Evolutionary conservation across 2,329 filamentous ascomycete species (phyloP).

Genomic region (Podosphaera leucotricha): DNA sequence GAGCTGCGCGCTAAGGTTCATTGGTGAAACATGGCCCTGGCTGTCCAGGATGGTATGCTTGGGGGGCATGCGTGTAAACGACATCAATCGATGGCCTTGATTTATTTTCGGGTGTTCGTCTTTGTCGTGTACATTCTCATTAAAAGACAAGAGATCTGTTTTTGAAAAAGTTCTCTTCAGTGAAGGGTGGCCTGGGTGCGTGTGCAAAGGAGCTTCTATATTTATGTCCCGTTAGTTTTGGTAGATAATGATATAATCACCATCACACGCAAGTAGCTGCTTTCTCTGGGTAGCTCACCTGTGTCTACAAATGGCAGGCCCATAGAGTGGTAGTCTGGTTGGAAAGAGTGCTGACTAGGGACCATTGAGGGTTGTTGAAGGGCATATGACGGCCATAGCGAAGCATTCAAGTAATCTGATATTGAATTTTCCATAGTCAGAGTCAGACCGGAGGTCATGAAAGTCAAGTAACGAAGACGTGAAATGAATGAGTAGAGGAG

Average conservation of each 20-base stretch:
- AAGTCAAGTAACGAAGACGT: neutral
- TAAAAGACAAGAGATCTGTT: conserved; percentile 12
- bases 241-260: neutral
- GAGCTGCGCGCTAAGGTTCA: conserved; percentile 40
- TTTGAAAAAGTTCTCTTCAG: conserved; percentile 14
- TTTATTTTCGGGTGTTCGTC: conserved; percentile 16
- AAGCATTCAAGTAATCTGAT: neutral
- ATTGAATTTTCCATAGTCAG: neutral
- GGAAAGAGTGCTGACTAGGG: neutral
- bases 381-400: neutral
- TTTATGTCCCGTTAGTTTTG: neutral
- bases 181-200: neutral
- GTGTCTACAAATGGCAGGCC: neutral
- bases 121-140: conserved; percentile 11
- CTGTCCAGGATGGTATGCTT: conserved; percentile 26
- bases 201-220: neutral
- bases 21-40: conserved; percentile 22
- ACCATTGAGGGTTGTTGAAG: neutral
- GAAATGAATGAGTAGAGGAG: neutral
- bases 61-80: conserved; percentile 13
- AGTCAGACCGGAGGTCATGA: neutral
- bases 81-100: conserved; percentile 16
- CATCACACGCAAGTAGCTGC: neutral
- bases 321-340: neutral
- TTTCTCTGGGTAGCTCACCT: neutral